Evolutionary conservation across 1,284 basidiomycete species (phyloP), one percentile per base, ranked within the genome.

Genomic region (Melampsora americana): DNA sequence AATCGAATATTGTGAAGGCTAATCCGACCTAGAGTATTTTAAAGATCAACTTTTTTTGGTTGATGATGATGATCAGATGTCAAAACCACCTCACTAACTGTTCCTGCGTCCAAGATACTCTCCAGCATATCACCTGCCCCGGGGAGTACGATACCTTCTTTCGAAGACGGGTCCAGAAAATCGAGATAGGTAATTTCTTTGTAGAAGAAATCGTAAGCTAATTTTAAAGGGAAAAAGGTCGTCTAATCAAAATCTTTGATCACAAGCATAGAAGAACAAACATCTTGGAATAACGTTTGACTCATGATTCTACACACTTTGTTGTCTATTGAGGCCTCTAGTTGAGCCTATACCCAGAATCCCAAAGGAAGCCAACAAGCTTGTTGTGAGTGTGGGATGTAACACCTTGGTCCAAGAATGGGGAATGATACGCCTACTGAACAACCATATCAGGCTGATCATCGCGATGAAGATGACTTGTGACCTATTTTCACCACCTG

Each of bases 361-460:
- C 16, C n/a, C 48, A 30, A 68, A 26, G 1, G 48, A 26, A 16
- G 66, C 26, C 6, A 68, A 11, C 7, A 68, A 39, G 50, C 66
- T 68, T 26, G 66, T 68, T 18, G 48, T 56, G 6, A 68, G 48
- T 9, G 48, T 68, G 20, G 66, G 66, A 44, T 68, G 66, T 39
- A 68, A 56, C 23, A 68, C 48, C 35, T 68, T 68, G 26, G 44
- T 68, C 66, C 66, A 68, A 32, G 66, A 28, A 56, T 56, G 46
- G 6, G 66, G 66, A 9, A 68, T 56, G n/a, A 68, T 56, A 28
- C 66, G 39, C 14, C 66, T 20, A 39, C 66, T 68, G 32, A 68
- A 68, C 4, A 68, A 28, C 66, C 66, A 68, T 53, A 68, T 18
- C 14, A 68, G 42, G 16, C 23, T 28, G 14, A 68, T 56, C 26